These are phyloP conservation scores for Lunularia cruciata DNA, from an alignment of 225 moss, liverwort and hornwort species.

Conservation along the genomic window DNA sequence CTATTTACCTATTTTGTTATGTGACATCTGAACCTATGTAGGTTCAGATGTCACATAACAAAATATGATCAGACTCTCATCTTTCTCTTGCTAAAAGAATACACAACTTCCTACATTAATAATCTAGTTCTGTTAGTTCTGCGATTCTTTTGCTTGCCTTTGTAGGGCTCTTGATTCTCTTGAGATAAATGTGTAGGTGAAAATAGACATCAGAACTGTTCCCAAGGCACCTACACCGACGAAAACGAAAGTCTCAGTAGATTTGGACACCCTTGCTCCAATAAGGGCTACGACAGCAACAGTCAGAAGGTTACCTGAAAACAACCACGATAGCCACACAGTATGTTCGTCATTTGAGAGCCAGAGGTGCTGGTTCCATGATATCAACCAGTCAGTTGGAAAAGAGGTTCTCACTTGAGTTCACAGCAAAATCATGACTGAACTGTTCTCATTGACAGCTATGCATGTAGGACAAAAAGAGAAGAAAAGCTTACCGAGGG, in stretches of 20 bases:
- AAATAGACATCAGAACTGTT: conserved; percentile 9
- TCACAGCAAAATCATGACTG: not conserved
- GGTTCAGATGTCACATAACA: too few relatives aligned
- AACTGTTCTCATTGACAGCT: not conserved
- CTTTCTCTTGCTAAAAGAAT: not conserved
- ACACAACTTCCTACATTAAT: not conserved
- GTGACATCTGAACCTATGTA: too few relatives aligned
- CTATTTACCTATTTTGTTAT: not conserved
- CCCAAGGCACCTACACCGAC: conserved; percentile 28
- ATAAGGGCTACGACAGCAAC: conserved; percentile 25
- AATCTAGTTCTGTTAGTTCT: not conserved
- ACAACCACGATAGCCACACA: not conserved
- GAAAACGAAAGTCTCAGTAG: conserved; percentile 36
- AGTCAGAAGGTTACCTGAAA: conserved; percentile 36
- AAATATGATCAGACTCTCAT: too few relatives aligned
- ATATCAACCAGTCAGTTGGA: too few relatives aligned
- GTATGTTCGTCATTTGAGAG: too few relatives aligned
- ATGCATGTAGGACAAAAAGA: not conserved
- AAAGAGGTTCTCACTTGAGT: too few relatives aligned
- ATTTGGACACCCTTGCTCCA: conserved; percentile 25
- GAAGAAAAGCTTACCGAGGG: conserved; percentile 21
- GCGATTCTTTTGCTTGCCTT: not conserved
- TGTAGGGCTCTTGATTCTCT: conserved; percentile 15
- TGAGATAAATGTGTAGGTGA: conserved; percentile 14
- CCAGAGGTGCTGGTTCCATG: too few relatives aligned